Conservation (phyloP, 2,329 filamentous ascomycete genomes). For the Aureobasidium sp. region DNA sequence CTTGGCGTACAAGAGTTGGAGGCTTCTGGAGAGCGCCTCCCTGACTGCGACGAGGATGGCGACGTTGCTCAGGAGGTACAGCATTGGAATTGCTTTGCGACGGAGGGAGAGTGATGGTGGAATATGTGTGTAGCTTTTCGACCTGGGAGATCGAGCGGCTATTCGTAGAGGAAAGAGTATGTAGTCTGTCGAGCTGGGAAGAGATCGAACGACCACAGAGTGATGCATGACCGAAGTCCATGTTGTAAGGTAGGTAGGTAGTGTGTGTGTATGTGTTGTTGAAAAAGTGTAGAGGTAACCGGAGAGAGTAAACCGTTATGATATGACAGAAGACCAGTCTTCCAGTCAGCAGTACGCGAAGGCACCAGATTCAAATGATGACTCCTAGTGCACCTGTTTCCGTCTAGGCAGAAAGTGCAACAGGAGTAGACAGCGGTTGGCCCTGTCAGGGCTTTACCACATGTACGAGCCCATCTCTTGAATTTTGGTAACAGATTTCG, state of each 20-base stretch:
- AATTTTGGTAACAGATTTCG: conserved; percentile 1
- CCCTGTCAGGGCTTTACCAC: conserved; percentile 16
- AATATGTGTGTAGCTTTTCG: not conserved
- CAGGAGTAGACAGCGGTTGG: conserved; percentile 12
- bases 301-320: conserved; percentile 16
- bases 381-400: conserved; percentile 8
- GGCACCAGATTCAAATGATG: conserved; percentile 2
- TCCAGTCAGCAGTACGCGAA: conserved; percentile 15
- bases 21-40: conserved; percentile 53
- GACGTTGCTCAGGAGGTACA: conserved; percentile 55
- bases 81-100: conserved; percentile 27
- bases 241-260: conserved; percentile 5
- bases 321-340: conserved; percentile 10
- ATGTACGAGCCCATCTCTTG: conserved; percentile 14
- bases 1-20: conserved; percentile 74
- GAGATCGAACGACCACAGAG: not conserved
- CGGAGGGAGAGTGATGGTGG: not conserved
- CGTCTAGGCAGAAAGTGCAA: conserved; percentile 10
- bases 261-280: conserved; percentile 6
- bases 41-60: conserved; percentile 53
- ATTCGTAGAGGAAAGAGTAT: not conserved
- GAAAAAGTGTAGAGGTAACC: conserved; percentile 16
- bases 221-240: not conserved
- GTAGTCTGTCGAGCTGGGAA: not conserved
- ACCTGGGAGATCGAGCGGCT: not conserved